Conservation (phyloP, 2,329 filamentous ascomycete species). For the Colletotrichum simmondsii region DNA sequence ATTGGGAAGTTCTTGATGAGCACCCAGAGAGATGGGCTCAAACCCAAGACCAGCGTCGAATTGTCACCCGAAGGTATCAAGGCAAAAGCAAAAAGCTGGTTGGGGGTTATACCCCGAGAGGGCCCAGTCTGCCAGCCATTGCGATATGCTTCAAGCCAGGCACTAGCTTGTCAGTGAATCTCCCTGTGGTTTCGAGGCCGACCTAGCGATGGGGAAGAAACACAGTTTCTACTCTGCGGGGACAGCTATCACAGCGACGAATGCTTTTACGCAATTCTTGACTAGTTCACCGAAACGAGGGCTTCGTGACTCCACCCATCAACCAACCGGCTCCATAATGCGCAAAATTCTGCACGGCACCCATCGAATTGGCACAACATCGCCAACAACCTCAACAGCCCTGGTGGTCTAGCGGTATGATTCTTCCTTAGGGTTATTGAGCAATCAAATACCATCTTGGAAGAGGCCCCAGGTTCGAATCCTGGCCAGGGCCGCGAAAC, state of each 20-base stretch:
- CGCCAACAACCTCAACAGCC: background rate
- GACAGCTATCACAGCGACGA: background rate
- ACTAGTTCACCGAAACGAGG: background rate
- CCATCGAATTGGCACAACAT: background rate
- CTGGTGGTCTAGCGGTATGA: constrained; percentile 31
- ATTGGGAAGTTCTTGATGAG: constrained; percentile 29
- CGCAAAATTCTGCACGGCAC: background rate
- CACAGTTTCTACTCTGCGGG: background rate
- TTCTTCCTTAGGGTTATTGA: constrained; percentile 17
- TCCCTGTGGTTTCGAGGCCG: background rate
- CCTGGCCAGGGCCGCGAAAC: constrained; percentile 13
- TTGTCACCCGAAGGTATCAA: background rate
- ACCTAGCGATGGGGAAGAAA: background rate
- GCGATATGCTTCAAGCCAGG: background rate
- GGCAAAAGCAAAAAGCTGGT: constrained; percentile 21
- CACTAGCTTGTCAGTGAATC: background rate
- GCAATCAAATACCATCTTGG: background rate
- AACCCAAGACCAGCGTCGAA: background rate
- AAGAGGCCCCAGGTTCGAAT: constrained; percentile 30
- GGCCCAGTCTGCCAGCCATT: background rate
- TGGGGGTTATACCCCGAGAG: background rate
- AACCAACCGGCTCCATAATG: background rate
- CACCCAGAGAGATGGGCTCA: constrained; percentile 12
- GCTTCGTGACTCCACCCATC: constrained; percentile 16
- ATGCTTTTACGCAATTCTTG: background rate